These are phyloP conservation scores for Sextonia rubra DNA, from an alignment of 164 flowering plant genomes.

Conservation along the genomic window DNA sequence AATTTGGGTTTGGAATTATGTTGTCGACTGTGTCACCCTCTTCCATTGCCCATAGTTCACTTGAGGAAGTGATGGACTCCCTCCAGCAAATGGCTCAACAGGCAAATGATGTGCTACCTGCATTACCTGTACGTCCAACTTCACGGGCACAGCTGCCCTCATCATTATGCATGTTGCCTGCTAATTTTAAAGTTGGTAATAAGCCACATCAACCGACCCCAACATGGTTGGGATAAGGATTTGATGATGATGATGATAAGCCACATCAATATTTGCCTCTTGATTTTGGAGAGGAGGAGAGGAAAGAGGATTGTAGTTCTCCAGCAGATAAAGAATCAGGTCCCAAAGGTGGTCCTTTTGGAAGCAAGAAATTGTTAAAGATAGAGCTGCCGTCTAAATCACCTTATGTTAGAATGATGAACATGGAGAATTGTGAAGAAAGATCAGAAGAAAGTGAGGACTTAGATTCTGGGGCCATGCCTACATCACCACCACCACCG, in stretches of 20 bases:
- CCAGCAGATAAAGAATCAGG: constrained; percentile 30
- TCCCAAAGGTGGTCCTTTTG: constrained; percentile 33
- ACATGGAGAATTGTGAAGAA: constrained; percentile 13
- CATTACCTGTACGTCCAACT: constrained; percentile 73
- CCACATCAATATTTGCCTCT: constrained; percentile 5
- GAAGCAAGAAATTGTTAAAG: constrained; percentile 38
- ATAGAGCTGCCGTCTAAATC: constrained; percentile 36
- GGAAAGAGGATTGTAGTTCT: constrained; percentile 22
- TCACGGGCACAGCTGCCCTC: constrained; percentile 70
- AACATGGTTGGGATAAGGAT: too few relatives aligned
- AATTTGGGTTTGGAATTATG: constrained; percentile 28
- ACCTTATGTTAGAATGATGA: constrained; percentile 29
- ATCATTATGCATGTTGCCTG: constrained; percentile 48
- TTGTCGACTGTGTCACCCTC: constrained; percentile 45
- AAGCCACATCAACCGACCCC: constrained; percentile 9
- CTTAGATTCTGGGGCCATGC: constrained; percentile 11
- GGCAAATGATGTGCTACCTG: constrained; percentile 81
- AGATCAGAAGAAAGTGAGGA: constrained; percentile 14
- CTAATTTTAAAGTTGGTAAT: constrained; percentile 34
- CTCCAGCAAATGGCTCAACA: constrained; percentile 57
- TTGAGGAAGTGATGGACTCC: constrained; percentile 93
- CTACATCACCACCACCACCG: constrained; percentile 10
- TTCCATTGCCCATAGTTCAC: constrained; percentile 51
- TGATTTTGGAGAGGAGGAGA: constrained; percentile 26
- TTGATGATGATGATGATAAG: too few relatives aligned